phyloP scores from a whole-genome alignment of 2,329 filamentous ascomycete species.

The Aspergillus sp. region DNA sequence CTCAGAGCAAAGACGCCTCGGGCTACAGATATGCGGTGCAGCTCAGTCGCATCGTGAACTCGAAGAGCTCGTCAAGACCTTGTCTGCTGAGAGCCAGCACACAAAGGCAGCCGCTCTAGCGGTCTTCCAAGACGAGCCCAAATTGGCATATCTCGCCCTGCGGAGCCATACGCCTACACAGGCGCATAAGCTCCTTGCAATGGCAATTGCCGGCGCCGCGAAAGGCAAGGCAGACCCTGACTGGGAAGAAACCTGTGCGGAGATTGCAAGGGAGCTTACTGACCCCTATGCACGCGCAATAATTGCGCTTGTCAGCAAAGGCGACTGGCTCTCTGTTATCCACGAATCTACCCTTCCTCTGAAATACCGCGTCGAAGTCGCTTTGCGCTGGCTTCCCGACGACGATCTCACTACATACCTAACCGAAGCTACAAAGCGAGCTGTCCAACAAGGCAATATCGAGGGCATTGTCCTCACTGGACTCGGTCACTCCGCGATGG shows the following conservation, averaged over 20 bases:
- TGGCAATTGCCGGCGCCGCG: constrained; percentile 49
- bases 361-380: constrained; percentile 61
- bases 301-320: constrained; percentile 59
- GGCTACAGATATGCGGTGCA: constrained; percentile 60
- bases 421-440: constrained; percentile 51
- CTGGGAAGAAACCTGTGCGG: constrained; percentile 61
- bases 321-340: constrained; percentile 60
- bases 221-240: constrained; percentile 53
- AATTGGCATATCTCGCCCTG: constrained; percentile 58
- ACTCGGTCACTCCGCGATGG: constrained; percentile 56
- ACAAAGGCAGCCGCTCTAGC: constrained; percentile 65
- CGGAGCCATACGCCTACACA: constrained; percentile 53
- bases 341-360: constrained; percentile 59
- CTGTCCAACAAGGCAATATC: constrained; percentile 56
- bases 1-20: constrained; percentile 59
- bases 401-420: constrained; percentile 53
- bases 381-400: constrained; percentile 53
- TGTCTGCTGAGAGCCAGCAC: constrained; percentile 55
- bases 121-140: constrained; percentile 59
- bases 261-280: constrained; percentile 61
- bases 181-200: constrained; percentile 58
- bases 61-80: constrained; percentile 49
- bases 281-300: constrained; percentile 64
- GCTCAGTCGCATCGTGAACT: constrained; percentile 53
- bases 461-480: constrained; percentile 64